phyloP scores from a whole-genome alignment of 176 grass and related monocot species.

The Zea mays region Zm-B73-REFERENCE-NAM-5.0 NC_050100.1:178763501-178764000 shows the following conservation, averaged over 20 bases:
- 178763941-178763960: background rate
- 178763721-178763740: constrained; percentile 18
- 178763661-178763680: constrained; percentile 3
- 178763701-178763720: constrained; percentile 21
- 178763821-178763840: background rate
- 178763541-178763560: constrained; percentile 50
- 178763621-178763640: constrained; percentile 9
- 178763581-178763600: constrained; percentile 34
- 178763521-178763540: constrained; percentile 38
- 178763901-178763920: background rate
- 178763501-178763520: constrained; percentile 45
- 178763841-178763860: background rate
- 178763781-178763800: background rate
- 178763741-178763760: constrained; percentile 2
- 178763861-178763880: constrained; percentile 51
- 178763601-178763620: constrained; percentile 1
- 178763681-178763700: constrained; percentile 8
- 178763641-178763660: constrained; percentile 53
- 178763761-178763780: constrained; percentile 24
- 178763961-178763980: background rate
- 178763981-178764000: too few relatives aligned
- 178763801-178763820: constrained; percentile 13
- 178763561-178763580: constrained; percentile 60
- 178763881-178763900: too few relatives aligned
- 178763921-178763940: background rate